phyloP scores from a whole-genome alignment of 768 basidiomycete species.

The Coprinopsis sp. region DNA sequence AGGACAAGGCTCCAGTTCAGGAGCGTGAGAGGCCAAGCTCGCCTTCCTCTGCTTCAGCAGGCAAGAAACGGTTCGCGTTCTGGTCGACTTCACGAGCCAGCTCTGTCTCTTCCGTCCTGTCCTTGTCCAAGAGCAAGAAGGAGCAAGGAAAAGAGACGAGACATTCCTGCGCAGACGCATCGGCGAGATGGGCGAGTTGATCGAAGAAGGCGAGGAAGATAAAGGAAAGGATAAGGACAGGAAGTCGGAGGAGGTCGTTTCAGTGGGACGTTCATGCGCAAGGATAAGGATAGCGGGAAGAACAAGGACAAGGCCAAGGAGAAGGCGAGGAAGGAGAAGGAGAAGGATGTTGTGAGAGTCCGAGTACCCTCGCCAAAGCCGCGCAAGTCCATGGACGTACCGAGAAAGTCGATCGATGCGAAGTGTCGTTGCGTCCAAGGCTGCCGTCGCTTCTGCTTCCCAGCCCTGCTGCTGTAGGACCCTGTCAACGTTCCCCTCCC shows the following conservation, averaged over 20 bases:
- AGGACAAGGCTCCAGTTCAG: conserved; percentile 3
- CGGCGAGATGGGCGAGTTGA: conserved; percentile 69
- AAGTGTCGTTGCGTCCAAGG: conserved; percentile 1
- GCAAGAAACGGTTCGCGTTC: conserved; percentile 63
- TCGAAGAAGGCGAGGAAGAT: conserved; percentile 47
- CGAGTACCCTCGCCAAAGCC: conserved; percentile 26
- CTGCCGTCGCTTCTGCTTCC: no score
- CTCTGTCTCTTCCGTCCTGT: conserved; percentile 26
- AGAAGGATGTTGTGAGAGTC: conserved; percentile 17
- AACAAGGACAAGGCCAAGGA: conserved; percentile 12
- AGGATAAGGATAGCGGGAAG: conserved; percentile 21
- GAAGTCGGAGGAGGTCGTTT: conserved; percentile 8
- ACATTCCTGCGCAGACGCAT: no score
- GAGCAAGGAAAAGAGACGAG: conserved; percentile 17
- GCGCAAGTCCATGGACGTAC: conserved; percentile 20
- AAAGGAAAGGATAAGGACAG: conserved; percentile 14
- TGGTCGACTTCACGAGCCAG: conserved; percentile 39
- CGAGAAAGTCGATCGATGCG: conserved; percentile 6
- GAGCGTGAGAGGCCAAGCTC: conserved; percentile 30
- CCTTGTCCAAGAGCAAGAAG: conserved; percentile 32
- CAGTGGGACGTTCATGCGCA: no score
- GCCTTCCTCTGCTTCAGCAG: conserved; percentile 42
- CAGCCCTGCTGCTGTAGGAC: no score
- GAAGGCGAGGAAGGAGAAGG: neutral
- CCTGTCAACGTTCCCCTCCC: no score